Base-by-base conservation (phyloP, 441 rosid species). In the Pelargonium cotyledonis region DNA sequence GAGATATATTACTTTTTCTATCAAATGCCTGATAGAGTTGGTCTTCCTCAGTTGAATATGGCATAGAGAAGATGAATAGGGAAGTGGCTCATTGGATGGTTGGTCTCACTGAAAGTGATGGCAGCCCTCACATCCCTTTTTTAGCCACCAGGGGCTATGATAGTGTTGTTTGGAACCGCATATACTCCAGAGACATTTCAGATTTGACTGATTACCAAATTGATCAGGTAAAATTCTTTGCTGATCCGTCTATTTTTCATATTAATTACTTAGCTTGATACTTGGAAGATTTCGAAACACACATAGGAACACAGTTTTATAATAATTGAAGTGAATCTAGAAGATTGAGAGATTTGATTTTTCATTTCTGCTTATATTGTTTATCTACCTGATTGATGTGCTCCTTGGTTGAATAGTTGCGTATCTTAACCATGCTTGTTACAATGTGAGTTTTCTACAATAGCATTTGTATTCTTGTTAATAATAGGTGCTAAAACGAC, bases 41-140 rank as follows among this genome's bases (percentile, higher is more conserved):
- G 74, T 82, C 47, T 74, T 80, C 57, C 58, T 66, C 88, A 89
- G 97, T 91, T 80, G 81, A 85, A 40, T 89, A 91, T 61, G 99
- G 97, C 47, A 76, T 91, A 12, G 95, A 89, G 79, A 94, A 87
- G 87, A 86, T 89, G 79, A 91, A 94, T 74, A 66, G 70, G 71
- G 96, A 91, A 86, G 94, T 88, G 53, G 86, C 97, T 61, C 73
- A 77, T 10, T 94, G 97, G 99, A 91, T 89, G 97, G 84, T 68
- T 75, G 93, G 90, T 47, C 77, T 83, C 18, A 68, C 72, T 63
- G 82, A 73, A 14, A 73, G 71, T 60, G 89, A 84, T 64, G 70
- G 63, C 65, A 72, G 69, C 75, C 85, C 79, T 65, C 68, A 68
- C 72, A 74, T 91, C 78, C 97, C 96, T 40, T 94, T 91, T 77